Evolutionary conservation across 2,329 filamentous ascomycete genomes (phyloP), one percentile per base, ranked within the genome.

Genomic region (Xylariaceae sp.): DNA sequence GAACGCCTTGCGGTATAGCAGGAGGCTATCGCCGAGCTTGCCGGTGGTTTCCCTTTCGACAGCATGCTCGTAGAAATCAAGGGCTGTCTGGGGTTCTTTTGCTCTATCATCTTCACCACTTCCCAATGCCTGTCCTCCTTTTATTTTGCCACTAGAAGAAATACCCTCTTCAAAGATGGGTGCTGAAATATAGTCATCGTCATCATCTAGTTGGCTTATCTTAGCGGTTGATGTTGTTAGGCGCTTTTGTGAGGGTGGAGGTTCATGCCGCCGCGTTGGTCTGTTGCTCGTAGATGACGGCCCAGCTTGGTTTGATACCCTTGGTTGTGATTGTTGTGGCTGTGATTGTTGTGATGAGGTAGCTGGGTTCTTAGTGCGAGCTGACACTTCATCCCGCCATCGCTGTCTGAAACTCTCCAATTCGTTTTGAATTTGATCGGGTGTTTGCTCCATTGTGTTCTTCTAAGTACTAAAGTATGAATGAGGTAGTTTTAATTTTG

Each of bases 11-110:
- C 94, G 85, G 72, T 99, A 99, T 44, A 95, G 81, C 60, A 83
- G 85, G 50, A 99, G 71, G 68, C 93, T 97, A 59, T 97, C 93
- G 4, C 92, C 92, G 44, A 97, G 78, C 58, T 85, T 94, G 0
- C 94, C 94, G 64, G 89, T 84, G 0, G 81, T 83, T 73, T 99
- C 94, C 71, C 87, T 92, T 73, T 95, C 89, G 50, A 96, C 92
- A 3, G 93, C 94, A 68, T 84, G 85, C 70, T 97, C 94, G 66
- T 94, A 97, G 71, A 96, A 90, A 64, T 97, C 94, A 13, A 99
- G 74, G 0, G 94, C 94, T 9, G 92, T 66, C 33, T 60, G 56
- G 11, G 62, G 65, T 41, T 71, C 65, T 27, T 60, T 52, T 16
- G 55, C 29, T 23, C 41, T 36, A 11, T 53, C 47, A 21, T 57